Base-by-base conservation (phyloP, 106 monocot genomes). In the Amphibolis antarctica region DNA sequence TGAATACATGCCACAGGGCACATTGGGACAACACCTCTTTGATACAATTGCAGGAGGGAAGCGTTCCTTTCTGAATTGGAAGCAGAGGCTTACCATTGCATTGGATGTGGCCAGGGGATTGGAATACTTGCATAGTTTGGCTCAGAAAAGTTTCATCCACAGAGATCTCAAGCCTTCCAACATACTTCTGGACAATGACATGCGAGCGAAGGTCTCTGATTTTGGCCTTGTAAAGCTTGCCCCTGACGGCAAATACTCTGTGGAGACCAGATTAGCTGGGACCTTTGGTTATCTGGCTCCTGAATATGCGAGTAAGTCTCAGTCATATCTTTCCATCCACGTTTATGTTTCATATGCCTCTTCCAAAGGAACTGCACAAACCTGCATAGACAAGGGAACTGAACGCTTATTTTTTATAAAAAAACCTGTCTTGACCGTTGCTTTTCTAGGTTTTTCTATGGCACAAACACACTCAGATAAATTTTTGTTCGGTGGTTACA, bases 221-320 rank as follows among this genome's bases (percentile, higher is more conserved):
- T 94, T 94, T 71, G 94, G 94, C 6, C 70, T 94, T 68, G 89
- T 89, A 42, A 94, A 94, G 59, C 83, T 82, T 67, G 86, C 77
- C 14, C 56, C 64, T 13, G 84, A 89, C 71, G 86, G 77, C 25
- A 76, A 82, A 29, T 74, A 94, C 53, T 94, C 94, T 31, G 59
- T 94, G 58, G 79, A 81, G 73, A 94, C 94, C 29, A 76, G 89
- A 4, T 73, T 94, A n/a, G 94, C 94, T 12, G 94, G 94, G 44
- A 94, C 93, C 5, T 89, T 89, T 70, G 93, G 93, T 22, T 94
- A 94, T 78, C 81, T 94, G 47, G 93, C 93, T 5, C 94, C 94
- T 7, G 94, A 94, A 28, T 94, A 94, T 86, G 94, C 94, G 45
- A 81, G 94, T 94, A 84, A 83, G 94, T 79, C 5, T 46, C 60